phyloP scores from a whole-genome alignment of 2,329 filamentous ascomycete genomes.

The Ilyonectria destructans region DNA sequence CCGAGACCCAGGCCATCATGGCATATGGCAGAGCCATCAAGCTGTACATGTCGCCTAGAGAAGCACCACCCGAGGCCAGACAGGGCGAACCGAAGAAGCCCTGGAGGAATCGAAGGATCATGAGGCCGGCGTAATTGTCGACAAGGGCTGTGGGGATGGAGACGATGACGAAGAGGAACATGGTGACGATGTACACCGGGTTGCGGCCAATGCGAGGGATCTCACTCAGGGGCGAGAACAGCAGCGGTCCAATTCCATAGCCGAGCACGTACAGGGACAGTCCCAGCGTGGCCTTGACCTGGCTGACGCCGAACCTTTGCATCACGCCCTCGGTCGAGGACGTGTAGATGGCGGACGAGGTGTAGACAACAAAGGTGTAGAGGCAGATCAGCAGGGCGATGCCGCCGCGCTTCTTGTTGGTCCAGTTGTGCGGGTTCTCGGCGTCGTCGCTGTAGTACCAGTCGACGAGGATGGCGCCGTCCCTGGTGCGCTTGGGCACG shows the following conservation, averaged over 20 bases:
- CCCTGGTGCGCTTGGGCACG: conserved; percentile 64
- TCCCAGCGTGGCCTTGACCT: conserved; percentile 69
- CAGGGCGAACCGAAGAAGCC: conserved; percentile 79
- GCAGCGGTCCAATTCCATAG: conserved; percentile 75
- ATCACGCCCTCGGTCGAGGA: conserved; percentile 65
- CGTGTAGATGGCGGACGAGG: conserved; percentile 64
- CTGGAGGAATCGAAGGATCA: conserved; percentile 76
- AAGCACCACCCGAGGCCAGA: conserved; percentile 72
- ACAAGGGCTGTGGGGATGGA: conserved; percentile 76
- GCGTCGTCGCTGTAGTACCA: conserved; percentile 71
- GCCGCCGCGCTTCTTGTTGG: conserved; percentile 58
- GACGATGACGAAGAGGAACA: conserved; percentile 79
- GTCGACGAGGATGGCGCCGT: conserved; percentile 69
- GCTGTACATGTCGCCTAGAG: conserved; percentile 69
- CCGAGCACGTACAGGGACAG: conserved; percentile 76
- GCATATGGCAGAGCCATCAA: conserved; percentile 71
- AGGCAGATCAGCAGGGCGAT: conserved; percentile 65
- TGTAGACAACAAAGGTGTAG: conserved; percentile 75
- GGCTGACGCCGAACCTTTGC: conserved; percentile 67
- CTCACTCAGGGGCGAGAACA: conserved; percentile 79
- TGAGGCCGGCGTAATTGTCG: conserved; percentile 74
- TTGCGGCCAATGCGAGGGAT: conserved; percentile 78
- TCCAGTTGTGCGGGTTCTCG: conserved; percentile 72
- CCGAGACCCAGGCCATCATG: conserved; percentile 72
- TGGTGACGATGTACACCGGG: conserved; percentile 77